Conservation (phyloP, 176 grass and related monocot species). For the Guadua angustifolia region DNA sequence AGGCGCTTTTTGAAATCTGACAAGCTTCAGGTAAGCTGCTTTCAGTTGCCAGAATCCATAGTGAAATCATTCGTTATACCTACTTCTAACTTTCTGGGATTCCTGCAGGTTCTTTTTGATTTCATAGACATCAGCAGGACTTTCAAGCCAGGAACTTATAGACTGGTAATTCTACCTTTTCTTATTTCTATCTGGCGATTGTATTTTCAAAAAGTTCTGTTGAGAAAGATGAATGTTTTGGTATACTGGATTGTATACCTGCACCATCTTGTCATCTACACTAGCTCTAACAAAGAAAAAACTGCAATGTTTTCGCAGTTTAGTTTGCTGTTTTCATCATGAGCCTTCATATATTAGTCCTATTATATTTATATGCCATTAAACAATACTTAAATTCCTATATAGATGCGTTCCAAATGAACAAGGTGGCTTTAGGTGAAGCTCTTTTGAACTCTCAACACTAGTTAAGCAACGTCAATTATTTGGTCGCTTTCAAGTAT, state of each 20-base stretch:
- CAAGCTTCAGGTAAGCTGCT: conserved; percentile 77
- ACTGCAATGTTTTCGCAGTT: neutral
- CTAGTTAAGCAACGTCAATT: neutral
- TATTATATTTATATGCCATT: neutral
- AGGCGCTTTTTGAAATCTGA: conserved; percentile 86
- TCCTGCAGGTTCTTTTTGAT: conserved; percentile 84
- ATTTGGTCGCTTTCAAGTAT: neutral
- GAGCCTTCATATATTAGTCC: neutral
- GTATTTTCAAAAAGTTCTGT: conserved; percentile 29
- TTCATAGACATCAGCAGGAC: conserved; percentile 85
- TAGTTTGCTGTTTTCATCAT: neutral
- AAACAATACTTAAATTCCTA: neutral
- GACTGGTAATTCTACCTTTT: conserved; percentile 72
- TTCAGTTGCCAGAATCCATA: conserved; percentile 28
- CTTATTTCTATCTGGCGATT: conserved; percentile 11
- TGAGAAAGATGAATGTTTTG: conserved; percentile 17
- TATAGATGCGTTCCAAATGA: conserved; percentile 10
- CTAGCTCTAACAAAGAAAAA: neutral
- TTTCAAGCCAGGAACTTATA: conserved; percentile 92
- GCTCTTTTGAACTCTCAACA: neutral
- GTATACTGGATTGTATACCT: neutral
- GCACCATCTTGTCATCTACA: neutral
- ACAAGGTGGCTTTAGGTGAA: neutral
- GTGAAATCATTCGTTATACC: conserved; percentile 31
- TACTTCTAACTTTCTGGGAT: conserved; percentile 39